Evolutionary conservation across 2,329 filamentous ascomycete genomes (phyloP), one percentile per base, ranked within the genome.

Genomic region (Calcarisporium arbuscula): DNA sequence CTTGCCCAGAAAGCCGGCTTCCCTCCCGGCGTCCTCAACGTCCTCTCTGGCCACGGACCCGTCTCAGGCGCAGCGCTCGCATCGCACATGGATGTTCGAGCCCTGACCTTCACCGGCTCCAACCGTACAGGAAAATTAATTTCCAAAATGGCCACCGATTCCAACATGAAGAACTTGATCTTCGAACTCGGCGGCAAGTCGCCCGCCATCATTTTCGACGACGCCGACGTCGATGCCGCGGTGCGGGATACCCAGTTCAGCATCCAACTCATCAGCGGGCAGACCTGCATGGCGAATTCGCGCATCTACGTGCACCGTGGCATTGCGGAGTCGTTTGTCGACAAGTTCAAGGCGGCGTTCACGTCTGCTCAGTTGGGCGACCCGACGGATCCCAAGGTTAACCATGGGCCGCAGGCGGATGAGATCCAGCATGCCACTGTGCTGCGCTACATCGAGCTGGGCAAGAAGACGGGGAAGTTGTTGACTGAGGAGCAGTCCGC

Each of bases 21-120:
- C 49, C 83, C 83, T 2, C 73, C 81, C 0, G 84, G 84, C 20
- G 82, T 87, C 8, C 64, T 88, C 48, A 88, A 87, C 53, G 69
- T 88, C 36, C 49, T 88, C 18, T 83, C 82, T 31, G 85, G 83
- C 2, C 71, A 80, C 43, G 83, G 84, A 4, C 64, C 68, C 12
- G 74, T 76, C 27, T 76, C 81, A 1, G 84, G 85, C 12, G 70
- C 74, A 5, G 74, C 79, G 1, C 66, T 90, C 6, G 76, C 80
- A 1, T 64, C 70, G 21, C 85, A 90, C 56, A 67, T 77, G 39
- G 72, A 74, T 30, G 73, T 90, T 19, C 76, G 83, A 46, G 85
- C 82, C 50, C 66, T 90, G 32, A 79, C 80, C 2, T 92, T 92
- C 47, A 90, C 85, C 0, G 85, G 85, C 19, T 83, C 77, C 8